Evolutionary conservation across 2,329 filamentous ascomycete species (phyloP).

Genomic region (Colletotrichum melonis): DNA sequence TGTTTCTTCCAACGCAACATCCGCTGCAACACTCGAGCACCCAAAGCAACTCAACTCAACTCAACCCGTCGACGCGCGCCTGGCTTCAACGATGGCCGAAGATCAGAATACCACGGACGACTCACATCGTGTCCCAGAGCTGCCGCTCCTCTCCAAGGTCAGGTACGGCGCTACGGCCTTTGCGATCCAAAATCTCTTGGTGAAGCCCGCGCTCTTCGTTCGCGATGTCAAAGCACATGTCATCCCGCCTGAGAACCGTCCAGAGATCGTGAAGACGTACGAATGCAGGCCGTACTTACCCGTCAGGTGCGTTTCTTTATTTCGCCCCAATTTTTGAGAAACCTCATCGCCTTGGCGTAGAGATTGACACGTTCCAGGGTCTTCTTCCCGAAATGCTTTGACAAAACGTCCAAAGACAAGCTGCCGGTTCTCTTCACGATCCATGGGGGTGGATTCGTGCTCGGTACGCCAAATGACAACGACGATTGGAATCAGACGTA

Average conservation of each 20-base stretch:
- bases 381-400: slow-evolving; percentile 52
- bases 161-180: slow-evolving; percentile 26
- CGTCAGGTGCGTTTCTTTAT: slow-evolving; percentile 22
- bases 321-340: not conserved
- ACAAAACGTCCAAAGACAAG: slow-evolving; percentile 41
- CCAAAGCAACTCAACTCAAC: slow-evolving; percentile 10
- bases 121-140: slow-evolving; percentile 5
- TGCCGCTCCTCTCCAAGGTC: slow-evolving; percentile 19
- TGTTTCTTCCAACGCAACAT: not conserved
- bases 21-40: slow-evolving; percentile 25
- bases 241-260: slow-evolving; percentile 24
- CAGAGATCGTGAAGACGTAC: slow-evolving; percentile 33
- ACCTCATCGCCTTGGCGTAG: not conserved
- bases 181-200: slow-evolving; percentile 29
- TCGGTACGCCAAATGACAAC: slow-evolving; percentile 55
- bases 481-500: slow-evolving; percentile 59
- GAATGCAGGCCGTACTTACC: slow-evolving; percentile 31
- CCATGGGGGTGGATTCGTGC: slow-evolving; percentile 62
- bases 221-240: slow-evolving; percentile 19
- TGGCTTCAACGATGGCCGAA: slow-evolving; percentile 22
- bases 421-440: slow-evolving; percentile 60
- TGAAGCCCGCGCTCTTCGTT: slow-evolving; percentile 22
- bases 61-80: not conserved
- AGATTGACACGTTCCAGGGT: slow-evolving; percentile 40
- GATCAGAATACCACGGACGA: slow-evolving; percentile 23